These are phyloP conservation scores for Zalerion maritima DNA, from an alignment of 495 filamentous ascomycete genomes.

Conservation along the genomic window DNA sequence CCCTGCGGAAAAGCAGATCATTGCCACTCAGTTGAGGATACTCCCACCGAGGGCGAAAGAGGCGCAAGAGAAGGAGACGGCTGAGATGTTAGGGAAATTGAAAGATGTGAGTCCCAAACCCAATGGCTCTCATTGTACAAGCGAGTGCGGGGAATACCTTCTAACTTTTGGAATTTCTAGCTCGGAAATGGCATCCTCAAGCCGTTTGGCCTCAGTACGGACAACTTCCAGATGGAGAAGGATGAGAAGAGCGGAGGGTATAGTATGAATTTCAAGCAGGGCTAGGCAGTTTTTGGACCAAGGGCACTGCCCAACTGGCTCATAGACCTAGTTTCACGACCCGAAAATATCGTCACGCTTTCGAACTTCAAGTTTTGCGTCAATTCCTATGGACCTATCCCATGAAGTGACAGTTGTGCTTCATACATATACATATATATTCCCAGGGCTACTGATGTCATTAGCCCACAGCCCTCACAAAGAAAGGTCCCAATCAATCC, in stretches of 20 bases:
- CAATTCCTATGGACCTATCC: too few species aligned
- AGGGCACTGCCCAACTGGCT: too few species aligned
- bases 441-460: too few species aligned
- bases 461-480: too few species aligned
- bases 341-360: too few species aligned
- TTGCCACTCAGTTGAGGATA: slow-evolving; percentile 45
- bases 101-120: slow-evolving; percentile 49
- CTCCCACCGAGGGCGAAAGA: slow-evolving; percentile 54
- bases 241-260: slow-evolving; percentile 83
- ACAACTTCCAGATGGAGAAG: slow-evolving; percentile 86
- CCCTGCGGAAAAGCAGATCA: slow-evolving; percentile 46
- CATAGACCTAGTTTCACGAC: too few species aligned
- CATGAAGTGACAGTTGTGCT: too few species aligned
- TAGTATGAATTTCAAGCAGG: slow-evolving; percentile 69
- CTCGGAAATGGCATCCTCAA: slow-evolving; percentile 84
- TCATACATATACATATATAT: too few species aligned
- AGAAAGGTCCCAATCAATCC: too few species aligned
- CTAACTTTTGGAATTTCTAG: slow-evolving; percentile 16
- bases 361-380: too few species aligned
- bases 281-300: too few species aligned
- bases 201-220: slow-evolving; percentile 83
- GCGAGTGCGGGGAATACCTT: slow-evolving; percentile 2
- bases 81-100: slow-evolving; percentile 92
- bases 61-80: slow-evolving; percentile 74
- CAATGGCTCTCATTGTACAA: neutral